Percentiles rank a stretch among this genome's conserved stretches.
Evolutionary conservation across 805 yeast species (phyloP).

Genomic region (Diddensiella santjacobensis): DNA sequence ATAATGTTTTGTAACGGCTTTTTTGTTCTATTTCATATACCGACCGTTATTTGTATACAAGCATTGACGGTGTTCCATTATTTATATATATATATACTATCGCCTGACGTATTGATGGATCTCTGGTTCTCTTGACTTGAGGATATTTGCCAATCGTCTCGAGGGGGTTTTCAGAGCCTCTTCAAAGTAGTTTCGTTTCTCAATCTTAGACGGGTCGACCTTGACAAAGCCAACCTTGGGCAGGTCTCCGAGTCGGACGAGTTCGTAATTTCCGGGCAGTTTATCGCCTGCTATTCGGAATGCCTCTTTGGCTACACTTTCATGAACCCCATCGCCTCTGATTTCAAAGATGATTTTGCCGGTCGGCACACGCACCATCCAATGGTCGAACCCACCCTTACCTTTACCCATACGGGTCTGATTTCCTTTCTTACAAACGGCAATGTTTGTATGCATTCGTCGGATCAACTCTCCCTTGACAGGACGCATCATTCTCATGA

Average conservation of each 20-base stretch:
- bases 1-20: neutral
- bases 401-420: conserved; percentile 99
- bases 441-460: conserved; percentile 76
- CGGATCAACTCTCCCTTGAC: conserved; percentile 62
- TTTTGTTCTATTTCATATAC: neutral
- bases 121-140: conserved; percentile 48
- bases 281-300: conserved; percentile 84
- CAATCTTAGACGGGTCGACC: conserved; percentile 37
- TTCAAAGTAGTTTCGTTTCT: conserved; percentile 50
- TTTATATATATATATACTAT: conserved; percentile 26
- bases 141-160: conserved; percentile 54
- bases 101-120: conserved; percentile 63
- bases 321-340: conserved; percentile 70
- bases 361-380: conserved; percentile 95
- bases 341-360: conserved; percentile 91
- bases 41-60: neutral
- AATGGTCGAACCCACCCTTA: conserved; percentile 94
- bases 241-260: conserved; percentile 58
- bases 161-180: conserved; percentile 58
- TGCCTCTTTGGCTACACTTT: conserved; percentile 84
- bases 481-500: conserved; percentile 80
- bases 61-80: neutral
- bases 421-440: conserved; percentile 95
- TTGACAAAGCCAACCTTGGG: conserved; percentile 69
- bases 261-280: conserved; percentile 88